Base-by-base conservation (phyloP, 2,329 filamentous ascomycete species). In the Talaromyces pinophilus region DNA sequence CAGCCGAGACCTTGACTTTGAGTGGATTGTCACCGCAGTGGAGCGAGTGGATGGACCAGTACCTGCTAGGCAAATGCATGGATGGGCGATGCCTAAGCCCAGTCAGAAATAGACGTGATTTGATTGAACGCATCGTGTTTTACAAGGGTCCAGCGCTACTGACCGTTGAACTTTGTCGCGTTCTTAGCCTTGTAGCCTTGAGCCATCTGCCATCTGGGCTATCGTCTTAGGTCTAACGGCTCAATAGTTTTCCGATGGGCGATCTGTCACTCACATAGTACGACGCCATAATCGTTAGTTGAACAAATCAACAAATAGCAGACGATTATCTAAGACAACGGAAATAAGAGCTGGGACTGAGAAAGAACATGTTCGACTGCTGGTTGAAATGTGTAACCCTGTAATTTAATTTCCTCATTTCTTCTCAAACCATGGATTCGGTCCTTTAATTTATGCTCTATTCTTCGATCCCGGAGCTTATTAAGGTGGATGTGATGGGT, bases 161-260 rank as follows among this genome's bases (percentile, higher is more conserved):
- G 62, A 64, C 62, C 62, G 62, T 64, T 64, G 62, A 64, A 59
- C 38, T 57, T 59, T 54, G 38, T 33, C 42, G 38, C 62, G 17
- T 8, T 3, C 22, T 52, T 35, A 38, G 35, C 35, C 35, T 38
- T 38, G 35, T 38, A 13, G 35, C 35, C 33, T 2, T 30, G 28
- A 5, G 46, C 8, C 30, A 33, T 33, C 10, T 19, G n/a, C n/a
- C 44, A 48, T 22, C 44, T 22, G 40, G 40, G 44, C 44, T 11
- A 22, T 22, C 46, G 25, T 25, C 25, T 25, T 25, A 3, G 3
- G 25, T 5, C 50, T 54, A 54, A 30, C 50, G 50, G 48, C 48
- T 54, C 17, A 54, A 54, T 33, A 33, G 50, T 54, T 17, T 17
- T 54, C 28, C 50, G 50, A 54, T n/a, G 50, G 50, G 15, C 40